Percentiles rank a stretch among this genome's conserved stretches.
Evolutionary conservation across 441 rosid species (phyloP).

Genomic region (Gossypium trilobum): DNA sequence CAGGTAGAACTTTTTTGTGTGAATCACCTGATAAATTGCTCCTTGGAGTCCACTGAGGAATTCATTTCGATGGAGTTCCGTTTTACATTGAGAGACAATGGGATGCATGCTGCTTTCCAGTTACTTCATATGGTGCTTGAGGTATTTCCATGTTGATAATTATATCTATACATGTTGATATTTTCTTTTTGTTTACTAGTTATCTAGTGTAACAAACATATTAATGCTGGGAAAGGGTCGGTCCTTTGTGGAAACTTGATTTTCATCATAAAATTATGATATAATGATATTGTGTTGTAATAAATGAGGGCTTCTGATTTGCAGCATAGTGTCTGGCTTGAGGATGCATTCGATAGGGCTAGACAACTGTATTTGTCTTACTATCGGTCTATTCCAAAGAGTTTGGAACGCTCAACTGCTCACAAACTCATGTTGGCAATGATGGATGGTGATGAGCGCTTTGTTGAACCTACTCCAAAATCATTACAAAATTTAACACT

Average conservation of each 20-base stretch:
- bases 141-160: conserved; percentile 38
- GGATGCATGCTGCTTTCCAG: conserved; percentile 98
- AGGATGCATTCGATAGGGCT: conserved; percentile 98
- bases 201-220: neutral
- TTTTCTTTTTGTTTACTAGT: conserved; percentile 7
- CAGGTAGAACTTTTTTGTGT: conserved; percentile 99
- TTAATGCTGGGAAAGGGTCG: neutral
- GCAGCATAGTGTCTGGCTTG: conserved; percentile 99
- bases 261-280: conserved; percentile 1
- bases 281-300: conserved; percentile 6
- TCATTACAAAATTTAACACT: conserved; percentile 69
- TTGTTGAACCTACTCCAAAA: conserved; percentile 87
- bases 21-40: conserved; percentile 95
- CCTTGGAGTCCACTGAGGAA: conserved; percentile 97
- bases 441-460: conserved; percentile 95
- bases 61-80: conserved; percentile 98
- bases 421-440: conserved; percentile 96
- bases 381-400: conserved; percentile 94
- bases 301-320: conserved; percentile 29
- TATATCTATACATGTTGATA: neutral
- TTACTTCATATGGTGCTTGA: conserved; percentile 99
- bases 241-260: neutral
- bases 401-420: conserved; percentile 98
- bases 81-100: conserved; percentile 90
- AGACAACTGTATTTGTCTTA: conserved; percentile 84